Base-by-base conservation (phyloP, 2,329 filamentous ascomycete genomes). In the Colletotrichum spaethianum region DNA sequence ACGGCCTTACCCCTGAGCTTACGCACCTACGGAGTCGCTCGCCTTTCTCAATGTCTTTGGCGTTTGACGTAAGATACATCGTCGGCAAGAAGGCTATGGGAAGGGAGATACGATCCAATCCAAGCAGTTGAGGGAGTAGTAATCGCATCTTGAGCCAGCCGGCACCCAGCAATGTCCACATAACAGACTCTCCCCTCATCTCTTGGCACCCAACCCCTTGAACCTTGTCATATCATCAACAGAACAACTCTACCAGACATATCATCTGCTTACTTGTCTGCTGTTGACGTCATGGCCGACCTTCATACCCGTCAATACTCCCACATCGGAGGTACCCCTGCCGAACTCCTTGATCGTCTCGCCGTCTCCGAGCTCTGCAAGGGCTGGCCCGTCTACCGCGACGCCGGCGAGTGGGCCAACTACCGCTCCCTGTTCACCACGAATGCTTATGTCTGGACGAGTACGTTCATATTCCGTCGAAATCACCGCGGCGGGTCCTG, bases 371-470 rank as follows among this genome's bases (percentile, higher is more conserved):
- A 88, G 77, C 78, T 88, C n/a, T 87, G 85, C 80, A 87, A 86
- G 75, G 86, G 86, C 55, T 88, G 86, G 86, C 85, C 86, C 2
- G 83, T 88, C 46, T 88, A 88, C 77, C 83, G 86, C 40, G 86
- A 88, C 71, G 82, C 85, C 14, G 87, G 86, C 1, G 86, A 88
- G 76, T 88, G 86, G 86, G 82, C 82, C 77, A 87, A 88, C 80
- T 88, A 86, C 75, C 84, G 85, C 72, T 82, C 80, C 1, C 78
- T 88, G 14, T 88, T 88, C 74, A 79, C 82, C 62, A 78, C 84
- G 16, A 82, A 85, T 18, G 86, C 85, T 4, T 83, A 79, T 46
- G 84, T 88, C 40, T 87, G 84, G 83, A 88, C 86, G 2, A 87
- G 86, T 87, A 76, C 76, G 83, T 78, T 55, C 4, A n/a, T 4